Conservation (phyloP, 768 basidiomycete genomes). For the Auriscalpium orientale region DNA sequence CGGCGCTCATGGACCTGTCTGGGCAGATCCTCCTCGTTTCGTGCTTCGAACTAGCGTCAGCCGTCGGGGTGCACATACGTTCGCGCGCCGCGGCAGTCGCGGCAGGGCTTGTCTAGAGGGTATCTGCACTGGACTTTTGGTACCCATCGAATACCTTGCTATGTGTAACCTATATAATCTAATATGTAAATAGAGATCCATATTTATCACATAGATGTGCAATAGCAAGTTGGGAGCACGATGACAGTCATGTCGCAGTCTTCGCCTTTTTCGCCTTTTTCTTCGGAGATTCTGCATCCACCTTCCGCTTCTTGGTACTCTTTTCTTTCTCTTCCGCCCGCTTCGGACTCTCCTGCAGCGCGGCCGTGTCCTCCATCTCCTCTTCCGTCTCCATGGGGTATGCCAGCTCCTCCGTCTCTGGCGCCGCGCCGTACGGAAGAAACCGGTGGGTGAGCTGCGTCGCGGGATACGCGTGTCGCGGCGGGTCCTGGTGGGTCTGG, state of each 20-base stretch:
- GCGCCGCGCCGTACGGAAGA: slow-evolving; percentile 9
- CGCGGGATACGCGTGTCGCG: slow-evolving; percentile 13
- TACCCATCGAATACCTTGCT: not conserved
- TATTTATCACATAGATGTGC: not conserved
- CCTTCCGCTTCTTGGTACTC: slow-evolving; percentile 7
- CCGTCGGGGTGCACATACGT: slow-evolving; percentile 28
- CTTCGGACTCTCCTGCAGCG: not conserved
- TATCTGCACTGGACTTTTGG: not conserved
- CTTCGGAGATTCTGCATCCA: not conserved
- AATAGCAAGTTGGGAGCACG: not conserved
- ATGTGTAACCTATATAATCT: not conserved
- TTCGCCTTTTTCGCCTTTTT: slow-evolving; percentile 13
- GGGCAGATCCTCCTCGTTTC: slow-evolving; percentile 75
- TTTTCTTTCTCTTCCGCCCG: not conserved
- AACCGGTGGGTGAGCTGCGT: slow-evolving; percentile 11
- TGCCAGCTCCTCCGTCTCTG: not conserved
- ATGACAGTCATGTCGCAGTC: not conserved
- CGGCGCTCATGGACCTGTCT: slow-evolving; percentile 78
- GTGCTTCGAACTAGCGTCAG: slow-evolving; percentile 62
- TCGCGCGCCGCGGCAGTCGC: not conserved
- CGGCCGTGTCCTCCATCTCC: not conserved
- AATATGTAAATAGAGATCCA: not conserved
- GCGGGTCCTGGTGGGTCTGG: not conserved
- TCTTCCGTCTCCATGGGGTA: not conserved
- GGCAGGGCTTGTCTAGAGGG: not conserved